These are phyloP conservation scores for Pestalotiopsis sp. DNA, from an alignment of 2,329 filamentous ascomycete species.

Conservation along the genomic window DNA sequence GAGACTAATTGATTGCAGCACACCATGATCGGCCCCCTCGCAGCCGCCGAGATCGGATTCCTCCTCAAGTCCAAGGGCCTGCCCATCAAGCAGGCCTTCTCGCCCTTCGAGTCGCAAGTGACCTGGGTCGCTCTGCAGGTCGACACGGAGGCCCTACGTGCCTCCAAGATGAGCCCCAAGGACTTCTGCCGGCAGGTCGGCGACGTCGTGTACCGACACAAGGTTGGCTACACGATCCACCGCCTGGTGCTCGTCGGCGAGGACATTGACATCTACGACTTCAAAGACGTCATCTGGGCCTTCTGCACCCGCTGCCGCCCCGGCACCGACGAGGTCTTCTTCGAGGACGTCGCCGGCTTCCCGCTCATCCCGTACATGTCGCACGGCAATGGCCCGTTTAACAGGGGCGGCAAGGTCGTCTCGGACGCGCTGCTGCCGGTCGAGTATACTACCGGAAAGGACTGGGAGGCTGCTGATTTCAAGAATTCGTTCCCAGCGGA, in stretches of 20 bases:
- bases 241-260: conserved; percentile 48
- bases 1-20: neutral
- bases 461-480: conserved; percentile 35
- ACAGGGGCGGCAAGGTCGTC: conserved; percentile 47
- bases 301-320: conserved; percentile 49
- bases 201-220: conserved; percentile 44
- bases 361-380: conserved; percentile 50
- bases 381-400: conserved; percentile 37
- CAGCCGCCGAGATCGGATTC: conserved; percentile 44
- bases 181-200: conserved; percentile 44
- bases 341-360: conserved; percentile 46
- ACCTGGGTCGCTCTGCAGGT: conserved; percentile 57
- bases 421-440: conserved; percentile 43
- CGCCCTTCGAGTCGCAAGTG: conserved; percentile 48
- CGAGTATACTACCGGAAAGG: conserved; percentile 42
- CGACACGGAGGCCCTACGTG: conserved; percentile 57
- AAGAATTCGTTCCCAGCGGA: conserved; percentile 39
- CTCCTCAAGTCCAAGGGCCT: conserved; percentile 38
- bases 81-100: conserved; percentile 45
- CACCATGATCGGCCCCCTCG: conserved; percentile 31
- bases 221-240: conserved; percentile 45
- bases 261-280: conserved; percentile 50
- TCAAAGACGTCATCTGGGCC: conserved; percentile 51
- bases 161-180: conserved; percentile 50
- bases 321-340: conserved; percentile 46